A percentile compares a stretch with the other conserved stretches of the same genome.
These are phyloP conservation scores for Solanum microdontum DNA, from an alignment of 257 asterid genomes.

Conservation along the genomic window DNA sequence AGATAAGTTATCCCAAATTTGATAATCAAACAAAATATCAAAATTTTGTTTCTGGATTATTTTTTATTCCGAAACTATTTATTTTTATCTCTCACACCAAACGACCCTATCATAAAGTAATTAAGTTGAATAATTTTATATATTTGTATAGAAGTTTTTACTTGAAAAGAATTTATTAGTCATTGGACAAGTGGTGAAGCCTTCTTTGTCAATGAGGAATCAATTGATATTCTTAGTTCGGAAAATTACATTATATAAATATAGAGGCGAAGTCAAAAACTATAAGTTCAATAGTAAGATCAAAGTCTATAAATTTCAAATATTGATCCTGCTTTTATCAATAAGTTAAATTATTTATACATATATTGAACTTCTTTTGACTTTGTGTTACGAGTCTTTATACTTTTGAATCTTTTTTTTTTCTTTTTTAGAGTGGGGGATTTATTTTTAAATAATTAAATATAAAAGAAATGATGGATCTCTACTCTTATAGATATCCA, in stretches of 20 bases:
- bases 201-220: not conserved
- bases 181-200: not conserved
- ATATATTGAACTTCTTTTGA: no score
- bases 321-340: no score
- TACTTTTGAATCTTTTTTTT: not conserved
- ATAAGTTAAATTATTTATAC: no score
- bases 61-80: fast-evolving
- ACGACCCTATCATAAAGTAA: not conserved
- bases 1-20: no score
- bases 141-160: not conserved
- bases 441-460: no score
- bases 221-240: not conserved
- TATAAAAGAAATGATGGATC: not conserved
- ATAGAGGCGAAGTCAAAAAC: not conserved
- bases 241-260: no score
- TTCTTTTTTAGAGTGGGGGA: not conserved
- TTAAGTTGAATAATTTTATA: no score
- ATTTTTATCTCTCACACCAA: not conserved
- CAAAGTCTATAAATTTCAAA: not conserved
- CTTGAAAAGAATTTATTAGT: no score
- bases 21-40: no score
- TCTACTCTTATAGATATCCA: not conserved
- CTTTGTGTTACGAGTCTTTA: not conserved
- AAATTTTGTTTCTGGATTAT: no score
- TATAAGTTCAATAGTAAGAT: no score